Conservation (phyloP, 495 filamentous ascomycete species). For the Tetracladium setigerum region DNA sequence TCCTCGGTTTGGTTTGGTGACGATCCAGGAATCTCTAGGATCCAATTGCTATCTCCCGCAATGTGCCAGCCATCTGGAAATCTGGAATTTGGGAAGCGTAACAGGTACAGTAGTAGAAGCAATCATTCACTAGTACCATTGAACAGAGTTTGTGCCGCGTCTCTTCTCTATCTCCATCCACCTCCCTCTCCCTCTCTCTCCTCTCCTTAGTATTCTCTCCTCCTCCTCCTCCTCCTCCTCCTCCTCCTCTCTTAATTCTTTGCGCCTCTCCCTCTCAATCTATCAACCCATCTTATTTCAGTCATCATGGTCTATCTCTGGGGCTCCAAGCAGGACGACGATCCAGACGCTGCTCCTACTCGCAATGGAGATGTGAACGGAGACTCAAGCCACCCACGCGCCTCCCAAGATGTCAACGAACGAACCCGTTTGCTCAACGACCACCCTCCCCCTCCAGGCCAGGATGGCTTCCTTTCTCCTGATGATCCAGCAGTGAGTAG, state of each 20-base stretch:
- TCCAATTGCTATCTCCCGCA: too few species aligned
- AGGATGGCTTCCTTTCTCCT: slow-evolving; percentile 67
- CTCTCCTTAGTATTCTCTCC: not conserved
- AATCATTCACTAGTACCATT: too few species aligned
- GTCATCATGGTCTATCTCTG: slow-evolving; percentile 32
- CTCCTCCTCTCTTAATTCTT: not conserved
- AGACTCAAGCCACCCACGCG: slow-evolving; percentile 7
- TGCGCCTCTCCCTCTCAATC: not conserved
- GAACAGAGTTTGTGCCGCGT: too few species aligned
- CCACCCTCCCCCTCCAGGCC: slow-evolving; percentile 34
- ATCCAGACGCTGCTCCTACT: slow-evolving; percentile 17
- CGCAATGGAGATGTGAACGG: slow-evolving; percentile 16
- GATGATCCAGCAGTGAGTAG: slow-evolving; percentile 81
- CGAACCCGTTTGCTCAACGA: slow-evolving; percentile 51
- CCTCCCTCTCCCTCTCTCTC: not conserved
- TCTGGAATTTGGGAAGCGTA: too few species aligned
- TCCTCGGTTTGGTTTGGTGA: too few species aligned
- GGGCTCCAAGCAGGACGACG: slow-evolving; percentile 41
- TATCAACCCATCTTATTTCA: not conserved
- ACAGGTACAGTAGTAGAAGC: too few species aligned
- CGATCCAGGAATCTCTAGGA: too few species aligned
- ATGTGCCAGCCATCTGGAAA: too few species aligned
- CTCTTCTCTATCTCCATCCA: too few species aligned
- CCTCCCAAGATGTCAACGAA: slow-evolving; percentile 43
- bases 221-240: not conserved